Evolutionary conservation across 768 basidiomycete species (phyloP).

Genomic region (Xerocomellus dryophilus): DNA sequence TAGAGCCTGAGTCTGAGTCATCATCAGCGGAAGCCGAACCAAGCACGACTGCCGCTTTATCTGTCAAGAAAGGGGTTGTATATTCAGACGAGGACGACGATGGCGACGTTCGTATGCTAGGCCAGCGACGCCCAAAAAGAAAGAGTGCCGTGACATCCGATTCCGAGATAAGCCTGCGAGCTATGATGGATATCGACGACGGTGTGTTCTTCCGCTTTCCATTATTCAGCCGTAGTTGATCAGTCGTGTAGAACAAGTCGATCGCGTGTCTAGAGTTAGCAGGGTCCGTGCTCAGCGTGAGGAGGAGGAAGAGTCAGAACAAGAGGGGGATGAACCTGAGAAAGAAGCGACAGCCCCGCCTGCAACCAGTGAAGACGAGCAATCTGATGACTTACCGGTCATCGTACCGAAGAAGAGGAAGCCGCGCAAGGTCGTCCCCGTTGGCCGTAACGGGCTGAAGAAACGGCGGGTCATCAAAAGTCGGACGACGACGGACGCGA

Average conservation of each 20-base stretch:
- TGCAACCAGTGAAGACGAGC: slow-evolving; percentile 28
- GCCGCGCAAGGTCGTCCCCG: slow-evolving; percentile 60
- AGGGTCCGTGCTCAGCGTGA: slow-evolving; percentile 17
- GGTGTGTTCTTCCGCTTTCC: slow-evolving; percentile 41
- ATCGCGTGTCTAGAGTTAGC: slow-evolving; percentile 18
- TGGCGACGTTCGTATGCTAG: slow-evolving; percentile 28
- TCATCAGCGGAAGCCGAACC: slow-evolving; percentile 7
- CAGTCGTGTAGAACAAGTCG: slow-evolving; percentile 22
- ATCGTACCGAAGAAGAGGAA: slow-evolving; percentile 39
- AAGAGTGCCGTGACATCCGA: slow-evolving; percentile 42
- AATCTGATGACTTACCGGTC: slow-evolving; percentile 29
- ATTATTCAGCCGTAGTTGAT: slow-evolving; percentile 15
- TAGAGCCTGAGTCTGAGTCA: slow-evolving; percentile 28
- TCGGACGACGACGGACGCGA: slow-evolving; percentile 51
- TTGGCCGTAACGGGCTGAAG: slow-evolving; percentile 76
- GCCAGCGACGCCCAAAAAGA: slow-evolving; percentile 27
- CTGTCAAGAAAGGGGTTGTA: slow-evolving; percentile 46
- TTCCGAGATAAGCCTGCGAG: slow-evolving; percentile 44
- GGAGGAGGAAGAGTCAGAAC: slow-evolving; percentile 25
- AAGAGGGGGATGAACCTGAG: slow-evolving; percentile 31
- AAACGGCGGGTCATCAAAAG: slow-evolving; percentile 66
- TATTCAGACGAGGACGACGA: slow-evolving; percentile 60
- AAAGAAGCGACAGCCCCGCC: slow-evolving; percentile 33
- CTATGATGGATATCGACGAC: slow-evolving; percentile 79
- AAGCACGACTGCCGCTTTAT: slow-evolving; percentile 6